Base-by-base conservation (phyloP, 768 basidiomycete genomes). In the Tremella yokohamensis region DNA sequence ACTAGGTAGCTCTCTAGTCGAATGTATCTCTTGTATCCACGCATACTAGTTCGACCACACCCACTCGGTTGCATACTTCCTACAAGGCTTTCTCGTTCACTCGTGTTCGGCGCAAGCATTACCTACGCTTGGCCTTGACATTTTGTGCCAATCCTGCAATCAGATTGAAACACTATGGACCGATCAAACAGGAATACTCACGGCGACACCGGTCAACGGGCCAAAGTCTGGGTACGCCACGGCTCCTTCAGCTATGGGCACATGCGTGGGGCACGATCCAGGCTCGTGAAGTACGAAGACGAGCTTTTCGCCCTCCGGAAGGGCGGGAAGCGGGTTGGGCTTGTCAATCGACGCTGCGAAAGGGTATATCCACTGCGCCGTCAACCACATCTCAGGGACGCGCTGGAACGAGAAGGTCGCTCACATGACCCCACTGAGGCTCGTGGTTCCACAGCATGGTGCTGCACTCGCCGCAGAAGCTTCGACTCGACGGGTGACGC, bases 361-460 rank as follows among this genome's bases (percentile, higher is more conserved):
- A 4, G 75, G 75, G 60, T 76, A 74, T 52, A 76, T 70, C 75
- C 75, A 76, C 67, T 76, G 50, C 22, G 9, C 11, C 18, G 18
- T 47, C 8, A 47, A 22, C 24, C n/a, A 11, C 39, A 40, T 11
- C 11, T 40, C 40, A 19, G n/a, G 25, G 54, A 16, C 12, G 18
- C 22, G 40, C 39, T 40, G 22, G 26, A 16, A 19, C 47, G 16
- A 1, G 7, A 11, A 37, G 22, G 22, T 4, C 15, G 65, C 65
- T 59, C 50, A 72, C 73, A 20, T 74, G 29, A 12, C 63, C 61
- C 65, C 66, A 76, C 52, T 71, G 54, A n/a, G 73, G 69, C 45
- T 73, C 63, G 47, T 72, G 66, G 42, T 67, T 59, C 75, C 75
- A 76, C 0, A 76, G 68, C 75, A 76, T 76, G 34, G 63, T 54